Evolutionary conservation across 2,329 filamentous ascomycete genomes (phyloP).

Genomic region (Zelopaecilomyces penicillatus): DNA sequence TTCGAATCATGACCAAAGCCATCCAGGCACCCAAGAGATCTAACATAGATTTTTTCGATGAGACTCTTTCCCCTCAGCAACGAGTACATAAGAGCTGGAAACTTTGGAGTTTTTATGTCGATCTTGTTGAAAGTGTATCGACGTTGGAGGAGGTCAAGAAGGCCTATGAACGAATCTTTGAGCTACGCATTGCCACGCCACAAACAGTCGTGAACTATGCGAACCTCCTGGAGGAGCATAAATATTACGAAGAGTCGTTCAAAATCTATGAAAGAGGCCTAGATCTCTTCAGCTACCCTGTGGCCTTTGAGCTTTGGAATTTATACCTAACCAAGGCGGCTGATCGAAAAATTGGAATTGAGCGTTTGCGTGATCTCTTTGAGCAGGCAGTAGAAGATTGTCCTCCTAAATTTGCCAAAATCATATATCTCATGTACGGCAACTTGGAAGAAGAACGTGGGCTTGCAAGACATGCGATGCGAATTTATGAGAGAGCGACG

Average conservation of each 20-base stretch:
- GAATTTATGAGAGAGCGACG: slow-evolving; percentile 95
- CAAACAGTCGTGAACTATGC: slow-evolving; percentile 99
- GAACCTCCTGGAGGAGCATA: slow-evolving; percentile 86
- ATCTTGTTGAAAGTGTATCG: slow-evolving; percentile 89
- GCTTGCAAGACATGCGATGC: slow-evolving; percentile 92
- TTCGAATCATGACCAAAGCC: slow-evolving; percentile 94
- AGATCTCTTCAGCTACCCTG: slow-evolving; percentile 96
- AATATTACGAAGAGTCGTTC: slow-evolving; percentile 96
- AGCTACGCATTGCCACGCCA: slow-evolving; percentile 92
- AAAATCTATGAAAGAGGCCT: slow-evolving; percentile 94
- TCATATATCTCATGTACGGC: slow-evolving; percentile 96
- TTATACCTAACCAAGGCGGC: slow-evolving; percentile 95
- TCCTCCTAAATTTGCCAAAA: slow-evolving; percentile 91
- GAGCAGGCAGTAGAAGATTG: slow-evolving; percentile 95
- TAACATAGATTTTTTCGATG: slow-evolving; percentile 99
- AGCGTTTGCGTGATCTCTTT: slow-evolving; percentile 87
- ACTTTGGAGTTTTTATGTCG: slow-evolving; percentile 98
- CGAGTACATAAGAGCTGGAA: slow-evolving; percentile 99
- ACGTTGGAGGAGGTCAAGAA: slow-evolving; percentile 86
- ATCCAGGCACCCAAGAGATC: slow-evolving; percentile 94
- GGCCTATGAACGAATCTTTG: slow-evolving; percentile 95
- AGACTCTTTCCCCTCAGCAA: slow-evolving; percentile 86
- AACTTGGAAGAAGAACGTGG: slow-evolving; percentile 94
- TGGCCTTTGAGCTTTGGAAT: slow-evolving; percentile 98
- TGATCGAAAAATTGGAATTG: slow-evolving; percentile 90